Percentiles rank a stretch among this genome's conserved stretches.
Conservation (phyloP, 805 yeast species). For the Schwanniomyces pseudopolymorphus region DNA sequence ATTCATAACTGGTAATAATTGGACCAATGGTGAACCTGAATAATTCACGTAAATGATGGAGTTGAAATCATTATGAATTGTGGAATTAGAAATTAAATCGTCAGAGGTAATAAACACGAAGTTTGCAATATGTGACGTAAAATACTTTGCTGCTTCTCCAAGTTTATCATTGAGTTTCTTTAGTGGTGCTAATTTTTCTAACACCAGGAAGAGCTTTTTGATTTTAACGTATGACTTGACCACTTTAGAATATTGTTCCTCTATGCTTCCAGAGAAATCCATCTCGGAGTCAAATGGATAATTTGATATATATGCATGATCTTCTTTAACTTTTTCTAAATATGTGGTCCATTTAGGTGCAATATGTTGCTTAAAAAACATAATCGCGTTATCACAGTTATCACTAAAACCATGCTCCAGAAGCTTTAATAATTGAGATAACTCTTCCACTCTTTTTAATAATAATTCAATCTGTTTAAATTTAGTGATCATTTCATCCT, state of each 20-base stretch:
- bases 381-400: conserved; percentile 15
- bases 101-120: conserved; percentile 4
- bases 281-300: conserved; percentile 7
- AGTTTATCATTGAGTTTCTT: conserved; percentile 5
- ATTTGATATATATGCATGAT: background rate
- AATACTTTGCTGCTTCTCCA: conserved; percentile 2
- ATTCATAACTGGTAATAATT: conserved; percentile 3
- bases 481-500: background rate
- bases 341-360: conserved; percentile 14
- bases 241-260: conserved; percentile 3
- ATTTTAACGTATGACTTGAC: conserved; percentile 2
- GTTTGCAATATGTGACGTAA: conserved; percentile 2
- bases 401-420: conserved; percentile 13
- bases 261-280: background rate
- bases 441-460: conserved; percentile 4
- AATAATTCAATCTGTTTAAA: background rate
- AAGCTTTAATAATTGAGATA: conserved; percentile 11
- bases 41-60: conserved; percentile 2
- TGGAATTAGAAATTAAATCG: background rate
- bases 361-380: conserved; percentile 18
- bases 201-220: conserved; percentile 2
- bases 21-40: background rate
- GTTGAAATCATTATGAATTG: background rate
- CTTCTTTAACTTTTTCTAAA: conserved; percentile 1
- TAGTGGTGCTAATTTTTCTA: conserved; percentile 7